Evolutionary conservation across 1,284 basidiomycete species (phyloP), one percentile per base, ranked within the genome.

Genomic region (Agaricales sp.): DNA sequence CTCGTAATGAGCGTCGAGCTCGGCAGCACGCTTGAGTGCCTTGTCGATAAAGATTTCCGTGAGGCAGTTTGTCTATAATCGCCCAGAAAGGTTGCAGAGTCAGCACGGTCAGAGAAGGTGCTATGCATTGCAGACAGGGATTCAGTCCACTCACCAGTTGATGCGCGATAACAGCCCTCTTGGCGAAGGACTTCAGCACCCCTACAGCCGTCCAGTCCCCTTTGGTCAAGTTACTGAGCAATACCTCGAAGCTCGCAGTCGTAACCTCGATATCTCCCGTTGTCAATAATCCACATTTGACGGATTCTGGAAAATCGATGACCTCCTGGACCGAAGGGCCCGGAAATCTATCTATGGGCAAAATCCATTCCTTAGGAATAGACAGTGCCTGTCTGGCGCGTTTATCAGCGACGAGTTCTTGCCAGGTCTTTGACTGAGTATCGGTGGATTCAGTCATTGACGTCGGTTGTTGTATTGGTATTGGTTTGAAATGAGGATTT

Each of bases 111-210:
- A 30, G 6, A n/a, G 26, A 30, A 30, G 26, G 14, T 6, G 14
- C 26, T 14, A 14, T 30, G 48, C 26, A 46, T 45, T 30, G 20
- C 19, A 49, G 22, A 6, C 47, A 30, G 18, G 48, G 38, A 18
- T 23, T 2, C 21, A 13, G 3, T 1, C 8, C 14, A 68, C 82
- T 60, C 52, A 89, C 89, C 12, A 89, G 63, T 60, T 92, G 90
- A 52, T 92, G 89, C 0, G 90, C 88, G 46, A 92, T 66, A 45
- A 87, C 72, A 0, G 89, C 85, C 18, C 88, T 72, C 67, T 92
- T 91, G 61, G 78, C 80, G 62, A 85, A 91, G 0, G 88, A 84
- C 2, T 73, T 80, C 0, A 81, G 80, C 25, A 88, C 85, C 48
- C 80, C 75, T 1, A 82, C 69, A 6, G 82, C 73, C 1, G 79